Base-by-base conservation (phyloP, 306 rosid species). In the Datisca glomerata region DNA sequence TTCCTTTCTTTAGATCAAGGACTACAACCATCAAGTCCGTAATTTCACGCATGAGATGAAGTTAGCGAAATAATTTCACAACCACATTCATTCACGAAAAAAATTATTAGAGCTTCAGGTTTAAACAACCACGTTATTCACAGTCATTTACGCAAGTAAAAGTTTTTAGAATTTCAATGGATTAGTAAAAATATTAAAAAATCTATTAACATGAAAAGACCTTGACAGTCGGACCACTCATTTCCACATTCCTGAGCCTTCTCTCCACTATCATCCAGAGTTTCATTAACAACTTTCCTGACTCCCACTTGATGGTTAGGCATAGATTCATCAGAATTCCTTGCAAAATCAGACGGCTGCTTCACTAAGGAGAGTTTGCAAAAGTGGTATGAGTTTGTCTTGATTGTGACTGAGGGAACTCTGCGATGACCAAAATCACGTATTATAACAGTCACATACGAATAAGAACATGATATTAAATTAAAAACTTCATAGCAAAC, bases 331-430 rank as follows among this genome's bases (percentile, higher is more conserved):
- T 51, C 48, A 44, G 43, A 66, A 39, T 57, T 58, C 10, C 43
- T 53, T 17, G 71, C 55, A 53, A 47, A 24, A 41, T 55, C 49
- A 48, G 40, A 51, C 23, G 66, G 73, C 49, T 41, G 72, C 73
- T 80, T 80, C 57, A 71, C 75, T 27, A 69, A 41, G 24, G 91
- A 89, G 65, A 83, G 84, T 70, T 89, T 83, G 66, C 97, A 89
- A 62, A 83, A 83, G 70, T 89, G 97, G 68, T 72, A 83, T 64
- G 68, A 52, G 50, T 83, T 83, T 22, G 93, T 89, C 66, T 63
- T 53, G 58, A 83, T 72, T n/a, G 81, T 77, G 64, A 74, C 51
- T 12, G 55, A 55, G 11, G 93, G 91, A 70, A 39, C 65, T 73
- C 97, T 89, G 57, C 23, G 18, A 49, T 45, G 37, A 19, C 13